Percentiles rank a stretch among this genome's conserved stretches.
These are phyloP conservation scores for Citrus reticulata DNA, from an alignment of 345 rosid genomes.

Conservation along the genomic window DNA sequence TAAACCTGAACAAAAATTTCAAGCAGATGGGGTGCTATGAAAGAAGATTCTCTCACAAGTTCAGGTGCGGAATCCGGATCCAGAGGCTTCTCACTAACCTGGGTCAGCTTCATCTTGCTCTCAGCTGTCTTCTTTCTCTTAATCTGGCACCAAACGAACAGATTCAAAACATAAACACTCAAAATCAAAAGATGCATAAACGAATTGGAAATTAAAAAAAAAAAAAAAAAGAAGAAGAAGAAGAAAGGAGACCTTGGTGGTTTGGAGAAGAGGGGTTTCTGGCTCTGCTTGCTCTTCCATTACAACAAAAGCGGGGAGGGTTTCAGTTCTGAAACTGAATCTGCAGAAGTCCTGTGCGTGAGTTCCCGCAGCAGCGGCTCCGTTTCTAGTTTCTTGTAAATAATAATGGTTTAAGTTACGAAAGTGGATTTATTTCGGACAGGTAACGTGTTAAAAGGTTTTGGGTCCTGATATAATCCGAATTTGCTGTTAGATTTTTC, in stretches of 20 bases:
- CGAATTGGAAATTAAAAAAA: too few species aligned
- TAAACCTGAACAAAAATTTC: conserved; percentile 6
- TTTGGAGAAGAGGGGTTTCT: background rate
- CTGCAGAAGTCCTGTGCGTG: background rate
- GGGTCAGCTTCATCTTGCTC: conserved; percentile 11
- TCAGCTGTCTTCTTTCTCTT: conserved; percentile 11
- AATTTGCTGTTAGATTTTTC: background rate
- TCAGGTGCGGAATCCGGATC: conserved; percentile 8
- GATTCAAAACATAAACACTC: background rate
- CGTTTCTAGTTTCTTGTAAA: conserved; percentile 1
- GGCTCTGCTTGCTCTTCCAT: conserved; percentile 4
- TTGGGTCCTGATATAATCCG: background rate
- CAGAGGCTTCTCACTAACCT: background rate
- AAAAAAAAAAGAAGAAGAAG: background rate
- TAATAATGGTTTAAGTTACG: background rate
- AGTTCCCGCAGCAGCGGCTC: background rate
- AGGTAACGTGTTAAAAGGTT: background rate
- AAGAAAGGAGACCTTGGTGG: background rate
- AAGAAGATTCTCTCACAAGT: background rate
- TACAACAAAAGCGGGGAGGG: background rate
- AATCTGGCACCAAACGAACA: background rate
- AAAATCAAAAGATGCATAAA: background rate
- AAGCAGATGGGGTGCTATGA: background rate
- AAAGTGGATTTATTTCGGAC: background rate
- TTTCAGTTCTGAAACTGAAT: conserved; percentile 7